Percentiles rank a stretch among this genome's conserved stretches.
These are phyloP conservation scores for Penicillium ochrochloron DNA, from an alignment of 495 filamentous ascomycete species.

Conservation along the genomic window DNA sequence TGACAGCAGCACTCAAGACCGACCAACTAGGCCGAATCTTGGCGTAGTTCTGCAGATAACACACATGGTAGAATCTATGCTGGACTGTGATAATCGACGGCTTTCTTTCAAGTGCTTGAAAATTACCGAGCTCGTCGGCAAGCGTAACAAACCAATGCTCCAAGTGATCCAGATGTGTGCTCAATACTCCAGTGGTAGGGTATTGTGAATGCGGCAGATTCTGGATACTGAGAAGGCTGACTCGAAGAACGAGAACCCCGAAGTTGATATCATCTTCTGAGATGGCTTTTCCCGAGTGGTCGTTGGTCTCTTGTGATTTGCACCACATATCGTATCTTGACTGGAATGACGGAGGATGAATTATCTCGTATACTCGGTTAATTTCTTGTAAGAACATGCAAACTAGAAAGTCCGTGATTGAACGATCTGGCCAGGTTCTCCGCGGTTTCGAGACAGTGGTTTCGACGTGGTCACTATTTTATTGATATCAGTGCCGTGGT, in stretches of 20 bases:
- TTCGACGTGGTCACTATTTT: neutral
- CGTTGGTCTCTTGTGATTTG: constrained; percentile 14
- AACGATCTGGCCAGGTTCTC: constrained; percentile 20
- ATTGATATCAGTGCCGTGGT: neutral
- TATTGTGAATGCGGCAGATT: constrained; percentile 25
- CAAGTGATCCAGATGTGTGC: constrained; percentile 6
- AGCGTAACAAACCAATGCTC: constrained; percentile 22
- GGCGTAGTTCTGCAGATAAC: constrained; percentile 22
- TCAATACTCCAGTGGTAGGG: constrained; percentile 19
- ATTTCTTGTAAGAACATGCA: constrained; percentile 24
- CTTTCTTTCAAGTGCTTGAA: constrained; percentile 4
- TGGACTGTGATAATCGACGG: constrained; percentile 23
- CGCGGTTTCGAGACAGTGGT: neutral
- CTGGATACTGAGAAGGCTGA: constrained; percentile 27
- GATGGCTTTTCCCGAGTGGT: constrained; percentile 1
- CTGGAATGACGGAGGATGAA: constrained; percentile 22
- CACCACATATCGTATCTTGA: constrained; percentile 24
- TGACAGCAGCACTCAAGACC: constrained; percentile 20
- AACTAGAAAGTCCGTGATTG: constrained; percentile 24
- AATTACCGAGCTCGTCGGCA: constrained; percentile 23
- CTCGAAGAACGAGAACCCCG: constrained; percentile 25
- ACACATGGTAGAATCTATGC: constrained; percentile 23
- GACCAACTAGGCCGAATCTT: constrained; percentile 25
- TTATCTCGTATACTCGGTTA: constrained; percentile 24
- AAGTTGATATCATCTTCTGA: constrained; percentile 26